Evolutionary conservation across 768 basidiomycete species (phyloP), one percentile per base, ranked within the genome.

Genomic region (Russula olivacea): DNA sequence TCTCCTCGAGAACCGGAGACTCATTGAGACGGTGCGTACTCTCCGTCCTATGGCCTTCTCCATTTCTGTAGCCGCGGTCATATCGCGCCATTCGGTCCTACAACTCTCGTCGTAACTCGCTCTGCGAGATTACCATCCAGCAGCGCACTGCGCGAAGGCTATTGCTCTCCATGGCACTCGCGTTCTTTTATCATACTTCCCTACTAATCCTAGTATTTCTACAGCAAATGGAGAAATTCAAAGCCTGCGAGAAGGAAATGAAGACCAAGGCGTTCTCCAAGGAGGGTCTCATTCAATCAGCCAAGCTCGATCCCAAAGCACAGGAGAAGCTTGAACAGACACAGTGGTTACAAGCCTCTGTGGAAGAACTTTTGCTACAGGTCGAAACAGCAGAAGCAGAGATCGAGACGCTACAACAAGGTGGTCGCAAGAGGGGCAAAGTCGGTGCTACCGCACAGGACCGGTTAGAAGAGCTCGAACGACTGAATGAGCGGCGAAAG

Each of bases 151-250:
- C 38, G 58, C 21, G 51, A 9, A 32, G 19, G 34, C 49, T 30
- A 50, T 21, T 56, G 21, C 52, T 41, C 56, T n/a, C 17, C 25
- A 9, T 58, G 21, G n/a, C 43, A 49, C 51, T 28, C 21, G 17
- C 36, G 15, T 51, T 23, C 19, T 54, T 32, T 19, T 4, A 4
- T 38, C 47, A 17, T 53, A 32, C 56, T 43, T 47, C 34, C 61
- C 65, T 67, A 62, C 65, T 69, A 59, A 67, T 69, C 51, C 64
- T 68, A 64, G 70, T 61, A 58, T 62, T 61, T 72, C 62, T 64
- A 61, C 75, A 98, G 97, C 97, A 98, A 98, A 99, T 99, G 97
- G 97, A 99, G 79, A 95, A 93, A 73, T 99, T 99, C 85, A 99
- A 99, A 72, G 96, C 96, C 25, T 94, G 95, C 77, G 97, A 99